Base-by-base conservation (phyloP, 805 yeast genomes). In the Metschnikowia orientalis region DNA sequence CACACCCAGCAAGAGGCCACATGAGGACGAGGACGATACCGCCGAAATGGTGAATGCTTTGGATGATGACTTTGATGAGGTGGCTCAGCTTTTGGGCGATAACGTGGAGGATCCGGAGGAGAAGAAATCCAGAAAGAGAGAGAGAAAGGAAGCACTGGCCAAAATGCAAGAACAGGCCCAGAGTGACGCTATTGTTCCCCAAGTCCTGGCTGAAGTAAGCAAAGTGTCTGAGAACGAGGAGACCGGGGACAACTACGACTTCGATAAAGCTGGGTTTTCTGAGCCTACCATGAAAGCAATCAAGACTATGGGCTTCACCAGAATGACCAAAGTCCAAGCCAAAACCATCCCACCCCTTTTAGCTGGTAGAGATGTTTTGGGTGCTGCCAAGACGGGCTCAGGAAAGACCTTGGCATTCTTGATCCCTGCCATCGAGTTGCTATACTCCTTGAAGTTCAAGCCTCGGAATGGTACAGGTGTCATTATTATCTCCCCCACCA, bases 371-470 rank as follows among this genome's bases (percentile, higher is more conserved):
- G 99, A 92, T 62, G 97, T 94, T 13, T 71, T 92, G 34, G 99
- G 98, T 47, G 98, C 98, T n/a, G 99, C 99, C 37, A 90, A 89
- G 65, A 92, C 99, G 3, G 99, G 99, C 34, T 88, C 97, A 1
- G 99, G 99, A 57, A 92, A 92, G 67, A 92, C 99, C 0, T 67
- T 94, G 41, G 97, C 99, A 7, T 92, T 92, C 50, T 68, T 92
- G 53, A 74, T 92, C 40, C 99, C 99, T 9, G 98, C 98, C 19
- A 81, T 92, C 44, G 98, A 92, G 63, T 67, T 88, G 65, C 71
- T 92, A 35, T 83, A 89, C 55, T 79, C 95, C 11, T 72, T 92
- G 51, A 87, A 83, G 57, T 92, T 89, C 69, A 92, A 90, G 63
- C 97, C 98, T 35, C 77, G 97, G 69, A 94, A 92, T 56, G 98